A percentile compares a stretch with the other conserved stretches of the same genome.
phyloP scores from a whole-genome alignment of 768 basidiomycete species.

The Chlorophyllum brunneum region DNA sequence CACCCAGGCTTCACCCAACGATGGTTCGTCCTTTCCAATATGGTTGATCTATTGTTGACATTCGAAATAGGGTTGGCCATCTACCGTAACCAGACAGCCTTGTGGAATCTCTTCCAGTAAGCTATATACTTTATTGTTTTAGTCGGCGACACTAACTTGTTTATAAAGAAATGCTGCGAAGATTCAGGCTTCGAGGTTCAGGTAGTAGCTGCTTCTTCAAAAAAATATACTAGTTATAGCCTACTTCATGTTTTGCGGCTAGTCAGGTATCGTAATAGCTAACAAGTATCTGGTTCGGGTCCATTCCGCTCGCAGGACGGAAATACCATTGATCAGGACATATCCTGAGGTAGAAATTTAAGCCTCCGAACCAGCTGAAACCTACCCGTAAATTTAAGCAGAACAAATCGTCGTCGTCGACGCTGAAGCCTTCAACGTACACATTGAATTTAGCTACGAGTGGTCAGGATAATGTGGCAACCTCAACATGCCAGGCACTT shows the following conservation, averaged over 20 bases:
- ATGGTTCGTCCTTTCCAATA: slow-evolving; percentile 30
- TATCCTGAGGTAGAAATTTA: neutral
- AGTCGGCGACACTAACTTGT: slow-evolving; percentile 2
- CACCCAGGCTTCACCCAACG: slow-evolving; percentile 48
- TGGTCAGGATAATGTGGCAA: slow-evolving; percentile 4
- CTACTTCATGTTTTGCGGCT: too few relatives aligned
- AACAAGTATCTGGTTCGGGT: too few relatives aligned
- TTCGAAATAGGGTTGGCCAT: slow-evolving; percentile 37
- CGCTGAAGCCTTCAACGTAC: slow-evolving; percentile 64
- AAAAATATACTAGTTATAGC: too few relatives aligned
- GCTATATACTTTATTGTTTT: slow-evolving; percentile 6
- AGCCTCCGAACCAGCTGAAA: slow-evolving; percentile 65
- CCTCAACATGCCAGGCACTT: slow-evolving; percentile 15
- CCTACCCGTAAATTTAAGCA: slow-evolving; percentile 80
- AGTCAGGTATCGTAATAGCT: too few relatives aligned
- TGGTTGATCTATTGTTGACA: neutral
- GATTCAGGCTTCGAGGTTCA: slow-evolving; percentile 29
- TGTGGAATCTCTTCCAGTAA: slow-evolving; percentile 52
- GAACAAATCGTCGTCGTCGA: slow-evolving; percentile 67
- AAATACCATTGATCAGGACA: too few relatives aligned
- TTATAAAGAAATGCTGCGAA: slow-evolving; percentile 28
- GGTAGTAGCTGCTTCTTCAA: too few relatives aligned
- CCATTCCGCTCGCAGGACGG: too few relatives aligned
- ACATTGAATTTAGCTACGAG: slow-evolving; percentile 79
- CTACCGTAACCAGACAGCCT: slow-evolving; percentile 48